Evolutionary conservation across 305 asterid genomes (phyloP), one percentile per base, ranked within the genome.

Genomic region (Fraxinus sp.): DNA sequence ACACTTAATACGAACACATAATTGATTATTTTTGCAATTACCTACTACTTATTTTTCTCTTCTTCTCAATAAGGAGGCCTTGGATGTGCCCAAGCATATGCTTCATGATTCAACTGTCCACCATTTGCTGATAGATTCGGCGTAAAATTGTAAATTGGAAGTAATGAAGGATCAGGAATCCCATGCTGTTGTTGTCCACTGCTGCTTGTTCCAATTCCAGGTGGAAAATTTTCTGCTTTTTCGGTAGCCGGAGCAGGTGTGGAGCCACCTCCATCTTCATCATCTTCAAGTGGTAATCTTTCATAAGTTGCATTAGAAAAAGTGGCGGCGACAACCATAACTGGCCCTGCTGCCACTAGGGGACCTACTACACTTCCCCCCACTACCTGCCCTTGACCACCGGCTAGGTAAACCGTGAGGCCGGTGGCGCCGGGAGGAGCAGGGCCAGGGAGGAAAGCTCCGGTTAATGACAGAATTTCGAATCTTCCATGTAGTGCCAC

Each of bases 401-500:
- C 76, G 13, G 82, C 76, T 3, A 79, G 41, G 59, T 64, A 79
- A 0, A 79, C 62, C 5, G 82, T 79, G 5, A 79, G 76, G 7
- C 82, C 82, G 32, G 82, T 79, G n/a, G 82, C 28, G n/a, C 82
- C 82, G 0, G 82, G 82, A 1, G 82, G 82, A 5, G 75, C 82
- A 0, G 82, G 82, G 0, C 82, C 82, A 2, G 82, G 82, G 5
- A 79, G 62, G 36, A 79, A 79, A 66, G 82, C 33, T 11, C 82
- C 82, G 62, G 62, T 64, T 14, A 79, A 44, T 0, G 82, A 79
- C 14, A 79, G 28, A 11, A 79, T 79, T 28, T 79, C 82, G 13
- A 79, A 79, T 75, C 76, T 18, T 16, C 82, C 82, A n/a, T 64
- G 82, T 9, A 79, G 35, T 1, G 82, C 82, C 10, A 79, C 49